Conservation (phyloP, 2,329 filamentous ascomycete species). For the Nothophaeocryptopus gaeumannii region DNA sequence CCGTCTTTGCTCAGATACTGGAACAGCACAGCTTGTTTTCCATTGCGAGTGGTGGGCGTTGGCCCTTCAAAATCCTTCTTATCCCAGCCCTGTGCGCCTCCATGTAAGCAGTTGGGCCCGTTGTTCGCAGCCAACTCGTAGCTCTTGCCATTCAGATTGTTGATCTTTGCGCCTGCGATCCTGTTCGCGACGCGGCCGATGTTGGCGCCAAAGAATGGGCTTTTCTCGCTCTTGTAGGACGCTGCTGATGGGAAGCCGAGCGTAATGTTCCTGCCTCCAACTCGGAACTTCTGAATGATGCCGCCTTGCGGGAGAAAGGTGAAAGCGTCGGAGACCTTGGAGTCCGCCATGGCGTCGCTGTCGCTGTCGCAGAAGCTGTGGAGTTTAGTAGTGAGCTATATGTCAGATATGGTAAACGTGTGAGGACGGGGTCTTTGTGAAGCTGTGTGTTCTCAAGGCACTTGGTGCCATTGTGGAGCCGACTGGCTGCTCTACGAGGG, state of each 20-base stretch:
- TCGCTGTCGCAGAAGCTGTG: not conserved
- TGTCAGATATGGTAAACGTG: not conserved
- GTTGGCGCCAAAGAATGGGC: constrained; percentile 84
- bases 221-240: constrained; percentile 72
- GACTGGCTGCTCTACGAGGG: not conserved
- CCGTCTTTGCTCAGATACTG: constrained; percentile 67
- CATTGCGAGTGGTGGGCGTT: constrained; percentile 52
- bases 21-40: constrained; percentile 46
- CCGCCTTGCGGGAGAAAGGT: constrained; percentile 72
- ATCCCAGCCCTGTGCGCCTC: constrained; percentile 68
- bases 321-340: constrained; percentile 42
- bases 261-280: constrained; percentile 81
- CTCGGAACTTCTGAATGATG: constrained; percentile 75
- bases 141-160: constrained; percentile 66
- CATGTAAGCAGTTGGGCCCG: constrained; percentile 63
- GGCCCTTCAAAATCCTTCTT: constrained; percentile 76
- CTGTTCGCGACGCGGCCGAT: constrained; percentile 85
- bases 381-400: not conserved
- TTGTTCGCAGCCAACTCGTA: constrained; percentile 76
- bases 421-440: no score
- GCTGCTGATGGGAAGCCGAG: constrained; percentile 76
- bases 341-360: constrained; percentile 20
- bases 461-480: no score
- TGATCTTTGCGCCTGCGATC: constrained; percentile 67
- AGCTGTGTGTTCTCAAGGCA: no score